Evolutionary conservation across 345 rosid genomes (phyloP).

Genomic region (Triadica sebifera): DNA sequence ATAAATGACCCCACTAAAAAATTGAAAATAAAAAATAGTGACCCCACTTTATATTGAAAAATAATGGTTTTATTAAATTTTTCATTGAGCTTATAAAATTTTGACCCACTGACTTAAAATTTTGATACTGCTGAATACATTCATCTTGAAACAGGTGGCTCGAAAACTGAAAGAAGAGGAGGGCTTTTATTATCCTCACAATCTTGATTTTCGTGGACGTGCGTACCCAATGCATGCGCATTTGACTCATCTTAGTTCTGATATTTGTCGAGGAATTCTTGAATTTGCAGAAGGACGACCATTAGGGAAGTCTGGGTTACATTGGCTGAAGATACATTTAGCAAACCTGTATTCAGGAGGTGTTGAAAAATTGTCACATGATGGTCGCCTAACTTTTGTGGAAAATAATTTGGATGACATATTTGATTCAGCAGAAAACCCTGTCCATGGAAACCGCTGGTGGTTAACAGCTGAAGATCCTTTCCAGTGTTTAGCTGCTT

Average conservation of each 20-base stretch:
- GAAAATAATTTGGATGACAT: slow-evolving; percentile 79
- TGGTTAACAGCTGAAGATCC: slow-evolving; percentile 98
- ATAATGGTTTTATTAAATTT: too few species aligned
- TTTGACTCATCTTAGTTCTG: slow-evolving; percentile 90
- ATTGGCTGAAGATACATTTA: slow-evolving; percentile 87
- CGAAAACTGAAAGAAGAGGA: slow-evolving; percentile 86
- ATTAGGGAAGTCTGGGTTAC: slow-evolving; percentile 80
- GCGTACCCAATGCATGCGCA: slow-evolving; percentile 99
- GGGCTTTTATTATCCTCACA: slow-evolving; percentile 98
- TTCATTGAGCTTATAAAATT: too few species aligned
- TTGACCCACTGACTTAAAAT: too few species aligned
- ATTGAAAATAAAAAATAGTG: too few species aligned
- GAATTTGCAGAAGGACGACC: slow-evolving; percentile 95
- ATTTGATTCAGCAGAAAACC: slow-evolving; percentile 89
- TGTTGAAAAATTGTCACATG: slow-evolving; percentile 87
- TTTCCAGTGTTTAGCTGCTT: slow-evolving; percentile 96
- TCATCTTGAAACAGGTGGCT: slow-evolving; percentile 66
- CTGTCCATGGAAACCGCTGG: slow-evolving; percentile 81
- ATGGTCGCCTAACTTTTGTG: slow-evolving; percentile 75
- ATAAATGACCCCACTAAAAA: too few species aligned
- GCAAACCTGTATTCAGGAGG: slow-evolving; percentile 91
- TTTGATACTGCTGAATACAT: slow-evolving; percentile 13
- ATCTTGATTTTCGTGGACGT: slow-evolving; percentile 96
- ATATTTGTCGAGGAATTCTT: slow-evolving; percentile 91
- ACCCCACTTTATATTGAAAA: too few species aligned